These are phyloP conservation scores for Yamadazyma aaseri DNA, from an alignment of 1,139 yeast genomes.

Conservation along the genomic window DNA sequence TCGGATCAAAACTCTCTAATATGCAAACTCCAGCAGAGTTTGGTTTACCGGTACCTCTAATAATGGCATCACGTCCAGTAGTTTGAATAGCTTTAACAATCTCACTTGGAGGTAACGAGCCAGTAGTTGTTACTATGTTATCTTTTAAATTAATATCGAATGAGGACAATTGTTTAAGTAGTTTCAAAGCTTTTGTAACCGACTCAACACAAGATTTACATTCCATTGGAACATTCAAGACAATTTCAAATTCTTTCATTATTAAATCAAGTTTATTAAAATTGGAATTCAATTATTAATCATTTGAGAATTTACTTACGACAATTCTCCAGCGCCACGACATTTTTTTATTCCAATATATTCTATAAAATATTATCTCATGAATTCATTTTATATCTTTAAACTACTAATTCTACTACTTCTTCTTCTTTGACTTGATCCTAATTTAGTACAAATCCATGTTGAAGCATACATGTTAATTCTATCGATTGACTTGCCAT, in stretches of 20 bases:
- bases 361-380: too few species aligned
- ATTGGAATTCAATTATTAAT: too few species aligned
- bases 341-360: neutral
- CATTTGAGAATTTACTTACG: too few species aligned
- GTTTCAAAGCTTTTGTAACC: constrained; percentile 51
- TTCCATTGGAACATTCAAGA: constrained; percentile 76
- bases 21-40: constrained; percentile 92
- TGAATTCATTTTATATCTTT: constrained; percentile 27
- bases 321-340: too few species aligned
- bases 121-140: constrained; percentile 63
- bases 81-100: constrained; percentile 64
- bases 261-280: too few species aligned
- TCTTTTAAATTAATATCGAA: constrained; percentile 52
- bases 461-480: constrained; percentile 88
- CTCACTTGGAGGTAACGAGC: constrained; percentile 66
- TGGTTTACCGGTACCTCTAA: constrained; percentile 86
- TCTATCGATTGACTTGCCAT: constrained; percentile 69
- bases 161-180: constrained; percentile 45
- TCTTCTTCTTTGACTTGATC: constrained; percentile 36
- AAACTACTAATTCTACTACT: constrained; percentile 45
- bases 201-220: constrained; percentile 69
- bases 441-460: constrained; percentile 70
- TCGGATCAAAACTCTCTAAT: constrained; percentile 64
- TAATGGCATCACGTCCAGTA: constrained; percentile 84
- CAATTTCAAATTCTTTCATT: constrained; percentile 46